These are phyloP conservation scores for Aspergillus luchuensis DNA, from an alignment of 2,329 filamentous ascomycete genomes.

Conservation along the genomic window DNA sequence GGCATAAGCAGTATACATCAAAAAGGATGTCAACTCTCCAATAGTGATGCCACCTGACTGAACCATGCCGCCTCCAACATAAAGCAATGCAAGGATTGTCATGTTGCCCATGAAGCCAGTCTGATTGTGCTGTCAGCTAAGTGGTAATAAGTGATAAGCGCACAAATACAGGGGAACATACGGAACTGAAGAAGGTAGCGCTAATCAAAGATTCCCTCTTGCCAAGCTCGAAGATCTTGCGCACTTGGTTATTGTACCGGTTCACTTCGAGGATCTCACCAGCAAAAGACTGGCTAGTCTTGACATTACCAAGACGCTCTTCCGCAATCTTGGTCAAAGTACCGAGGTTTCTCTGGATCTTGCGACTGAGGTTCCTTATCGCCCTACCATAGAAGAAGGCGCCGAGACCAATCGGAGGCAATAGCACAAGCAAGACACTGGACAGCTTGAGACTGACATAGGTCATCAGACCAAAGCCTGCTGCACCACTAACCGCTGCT, in stretches of 20 bases:
- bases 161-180: constrained; percentile 30
- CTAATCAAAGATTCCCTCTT: constrained; percentile 84
- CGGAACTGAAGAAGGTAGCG: constrained; percentile 80
- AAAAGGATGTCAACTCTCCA: constrained; percentile 90
- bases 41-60: constrained; percentile 82
- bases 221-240: constrained; percentile 87
- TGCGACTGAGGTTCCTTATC: constrained; percentile 84
- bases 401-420: constrained; percentile 85
- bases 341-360: constrained; percentile 91
- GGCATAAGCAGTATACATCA: constrained; percentile 95
- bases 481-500: constrained; percentile 83
- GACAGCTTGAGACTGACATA: constrained; percentile 92
- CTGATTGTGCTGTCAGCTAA: constrained; percentile 45
- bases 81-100: constrained; percentile 87
- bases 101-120: constrained; percentile 95
- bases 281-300: constrained; percentile 93
- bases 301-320: constrained; percentile 94
- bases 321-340: constrained; percentile 95
- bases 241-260: constrained; percentile 89
- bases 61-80: constrained; percentile 89
- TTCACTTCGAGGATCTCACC: constrained; percentile 87
- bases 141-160: background rate
- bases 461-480: constrained; percentile 91
- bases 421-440: constrained; percentile 79
- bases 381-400: constrained; percentile 90